Conservation (phyloP, 768 basidiomycete genomes). For the Kwoniella mangroviensis region DNA sequence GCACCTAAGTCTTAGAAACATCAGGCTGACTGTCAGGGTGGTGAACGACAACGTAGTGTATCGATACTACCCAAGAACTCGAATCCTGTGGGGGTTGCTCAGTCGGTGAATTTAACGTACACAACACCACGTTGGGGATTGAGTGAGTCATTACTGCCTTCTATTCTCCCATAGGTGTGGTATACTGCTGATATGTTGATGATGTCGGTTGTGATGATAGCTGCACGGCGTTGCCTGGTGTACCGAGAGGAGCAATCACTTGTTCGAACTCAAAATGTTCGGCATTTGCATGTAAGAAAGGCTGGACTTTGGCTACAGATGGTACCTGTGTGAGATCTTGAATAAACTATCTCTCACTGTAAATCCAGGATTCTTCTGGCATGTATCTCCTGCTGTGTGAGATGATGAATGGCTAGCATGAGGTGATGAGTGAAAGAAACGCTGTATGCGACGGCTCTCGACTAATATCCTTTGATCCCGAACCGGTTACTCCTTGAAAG, state of each 20-base stretch:
- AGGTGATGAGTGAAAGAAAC: too few relatives aligned
- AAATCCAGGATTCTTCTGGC: neutral
- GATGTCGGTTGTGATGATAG: neutral
- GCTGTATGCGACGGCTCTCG: too few relatives aligned
- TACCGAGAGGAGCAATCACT: slow-evolving; percentile 24
- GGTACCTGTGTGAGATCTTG: slow-evolving; percentile 10
- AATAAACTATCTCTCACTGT: neutral
- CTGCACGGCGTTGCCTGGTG: slow-evolving; percentile 24
- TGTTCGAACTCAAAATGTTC: slow-evolving; percentile 20
- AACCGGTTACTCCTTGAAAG: too few relatives aligned
- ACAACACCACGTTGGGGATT: neutral
- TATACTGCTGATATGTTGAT: neutral
- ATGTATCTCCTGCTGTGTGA: neutral
- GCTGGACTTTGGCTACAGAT: slow-evolving; percentile 15
- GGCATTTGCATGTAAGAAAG: slow-evolving; percentile 23
- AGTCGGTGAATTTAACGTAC: slow-evolving; percentile 1
- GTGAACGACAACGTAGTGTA: slow-evolving; percentile 5
- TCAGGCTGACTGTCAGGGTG: too few relatives aligned
- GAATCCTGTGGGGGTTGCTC: slow-evolving; percentile 19
- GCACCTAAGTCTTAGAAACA: too few relatives aligned
- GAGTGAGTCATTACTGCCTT: neutral
- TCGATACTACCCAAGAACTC: slow-evolving; percentile 10
- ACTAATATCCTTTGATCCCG: too few relatives aligned
- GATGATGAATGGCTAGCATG: neutral
- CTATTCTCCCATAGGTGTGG: neutral